Base-by-base conservation (phyloP, 805 yeast species). In the Cyberlindnera mrakii region DNA sequence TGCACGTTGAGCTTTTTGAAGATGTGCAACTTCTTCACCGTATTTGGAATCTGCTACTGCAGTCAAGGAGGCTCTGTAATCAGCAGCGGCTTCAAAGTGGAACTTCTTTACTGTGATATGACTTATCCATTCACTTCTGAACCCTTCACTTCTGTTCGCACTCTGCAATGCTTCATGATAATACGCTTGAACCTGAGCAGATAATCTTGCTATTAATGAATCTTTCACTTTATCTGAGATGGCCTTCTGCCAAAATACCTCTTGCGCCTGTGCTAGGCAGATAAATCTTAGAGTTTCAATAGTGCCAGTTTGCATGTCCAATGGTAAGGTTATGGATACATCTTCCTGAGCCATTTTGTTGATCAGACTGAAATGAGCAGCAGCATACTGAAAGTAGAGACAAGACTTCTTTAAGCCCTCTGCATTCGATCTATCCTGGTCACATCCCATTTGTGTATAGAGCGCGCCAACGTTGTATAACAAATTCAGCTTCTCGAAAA, bases 261-360 rank as follows among this genome's bases (percentile, higher is more conserved):
- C 96, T 61, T 89, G 96, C 0, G 96, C 93, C 54, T 87, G 96
- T 0, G 95, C 93, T 33, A 85, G 57, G 76, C 77, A 75, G 30
- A 88, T 55, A 11, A 58, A 51, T 31, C 70, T 62, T 41, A 89
- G 63, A 15, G 80, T 67, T 11, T 66, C 62, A 9, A 84, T 53
- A 0, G 86, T 76, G 11, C 70, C 70, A 1, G 44, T 35, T 33
- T 77, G 77, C 14, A 85, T 61, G 41, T 78, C 87, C 25, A 68
- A 48, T 5, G 71, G 70, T 8, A 59, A 56, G 47, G 52, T 9
- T 56, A 55, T 4, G 41, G 45, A 13, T 9, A 19, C 18, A 29
- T 53, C 48, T 7, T 45, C 41, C 20, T 39, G 35, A 41, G 57
- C 40, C 30, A 53, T 68, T 1, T 93, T 89, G 0, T 89, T 86